Conservation (phyloP, 805 yeast genomes). For the Ogataea siamensis region DNA sequence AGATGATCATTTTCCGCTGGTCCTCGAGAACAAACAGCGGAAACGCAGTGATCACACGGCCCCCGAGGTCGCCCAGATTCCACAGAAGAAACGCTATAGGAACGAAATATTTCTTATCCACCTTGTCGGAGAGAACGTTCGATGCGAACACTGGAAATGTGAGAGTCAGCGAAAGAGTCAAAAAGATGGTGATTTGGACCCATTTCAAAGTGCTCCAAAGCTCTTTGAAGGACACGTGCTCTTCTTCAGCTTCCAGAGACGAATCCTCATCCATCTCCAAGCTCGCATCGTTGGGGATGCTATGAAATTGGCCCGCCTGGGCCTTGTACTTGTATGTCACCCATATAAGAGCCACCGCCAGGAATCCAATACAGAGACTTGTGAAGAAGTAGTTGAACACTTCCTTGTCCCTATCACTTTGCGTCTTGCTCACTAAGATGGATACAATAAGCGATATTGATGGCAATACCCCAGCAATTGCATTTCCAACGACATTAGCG, state of each 20-base stretch:
- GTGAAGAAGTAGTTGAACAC: constrained; percentile 40
- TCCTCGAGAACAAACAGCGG: constrained; percentile 40
- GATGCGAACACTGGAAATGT: constrained; percentile 91
- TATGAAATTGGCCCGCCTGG: constrained; percentile 10
- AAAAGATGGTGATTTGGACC: constrained; percentile 67
- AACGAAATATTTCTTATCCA: constrained; percentile 46
- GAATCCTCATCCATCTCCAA: constrained; percentile 3
- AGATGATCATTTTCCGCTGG: constrained; percentile 46
- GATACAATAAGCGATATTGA: constrained; percentile 64
- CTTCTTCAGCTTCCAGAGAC: constrained; percentile 12
- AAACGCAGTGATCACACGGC: constrained; percentile 66
- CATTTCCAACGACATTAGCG: constrained; percentile 93
- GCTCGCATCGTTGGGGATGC: neutral
- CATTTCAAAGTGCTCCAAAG: constrained; percentile 62
- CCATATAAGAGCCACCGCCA: constrained; percentile 22
- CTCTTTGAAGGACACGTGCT: constrained; percentile 55
- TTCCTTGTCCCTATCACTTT: constrained; percentile 25
- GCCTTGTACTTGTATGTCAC: constrained; percentile 25
- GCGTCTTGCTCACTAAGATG: constrained; percentile 32
- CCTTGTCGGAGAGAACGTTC: constrained; percentile 45
- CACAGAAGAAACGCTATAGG: constrained; percentile 82
- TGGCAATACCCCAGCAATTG: constrained; percentile 90
- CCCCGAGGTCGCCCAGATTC: constrained; percentile 86
- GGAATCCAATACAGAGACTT: constrained; percentile 21
- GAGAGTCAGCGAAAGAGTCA: constrained; percentile 71